phyloP scores from a whole-genome alignment of 257 asterid species.

The Solanum tacnaense region DNA sequence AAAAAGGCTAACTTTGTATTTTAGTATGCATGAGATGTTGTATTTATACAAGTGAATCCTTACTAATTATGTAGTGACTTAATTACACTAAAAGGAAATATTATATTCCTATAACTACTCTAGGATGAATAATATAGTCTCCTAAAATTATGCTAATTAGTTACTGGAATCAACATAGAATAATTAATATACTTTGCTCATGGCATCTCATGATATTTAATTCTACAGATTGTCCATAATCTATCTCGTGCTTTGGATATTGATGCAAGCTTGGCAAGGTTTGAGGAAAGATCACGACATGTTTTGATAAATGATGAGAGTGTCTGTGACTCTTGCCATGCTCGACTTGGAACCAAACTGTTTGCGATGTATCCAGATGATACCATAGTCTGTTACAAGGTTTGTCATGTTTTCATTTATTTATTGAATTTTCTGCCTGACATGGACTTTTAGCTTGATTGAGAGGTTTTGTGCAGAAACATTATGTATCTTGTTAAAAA shows the following conservation, averaged over 20 bases:
- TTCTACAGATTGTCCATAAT: constrained; percentile 60
- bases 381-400: constrained; percentile 89
- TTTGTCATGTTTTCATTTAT: constrained; percentile 13
- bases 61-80: neutral
- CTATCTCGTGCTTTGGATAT: constrained; percentile 66
- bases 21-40: neutral
- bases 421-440: neutral
- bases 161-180: neutral
- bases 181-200: neutral
- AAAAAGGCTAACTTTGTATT: neutral
- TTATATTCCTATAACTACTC: neutral
- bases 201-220: neutral
- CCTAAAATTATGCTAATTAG: neutral
- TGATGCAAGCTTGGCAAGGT: constrained; percentile 78
- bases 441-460: neutral
- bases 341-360: constrained; percentile 92
- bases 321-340: constrained; percentile 83
- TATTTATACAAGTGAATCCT: neutral
- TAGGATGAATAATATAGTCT: neutral
- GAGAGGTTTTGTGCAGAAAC: neutral
- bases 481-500: neutral
- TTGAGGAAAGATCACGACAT: constrained; percentile 88
- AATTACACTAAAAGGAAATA: neutral
- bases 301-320: constrained; percentile 81
- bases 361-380: constrained; percentile 99